Percentiles rank a stretch among this genome's conserved stretches.
These are phyloP conservation scores for Phytopythium ostracodes DNA, from an alignment of 352 stramenopile genomes.

Conservation along the genomic window DNA sequence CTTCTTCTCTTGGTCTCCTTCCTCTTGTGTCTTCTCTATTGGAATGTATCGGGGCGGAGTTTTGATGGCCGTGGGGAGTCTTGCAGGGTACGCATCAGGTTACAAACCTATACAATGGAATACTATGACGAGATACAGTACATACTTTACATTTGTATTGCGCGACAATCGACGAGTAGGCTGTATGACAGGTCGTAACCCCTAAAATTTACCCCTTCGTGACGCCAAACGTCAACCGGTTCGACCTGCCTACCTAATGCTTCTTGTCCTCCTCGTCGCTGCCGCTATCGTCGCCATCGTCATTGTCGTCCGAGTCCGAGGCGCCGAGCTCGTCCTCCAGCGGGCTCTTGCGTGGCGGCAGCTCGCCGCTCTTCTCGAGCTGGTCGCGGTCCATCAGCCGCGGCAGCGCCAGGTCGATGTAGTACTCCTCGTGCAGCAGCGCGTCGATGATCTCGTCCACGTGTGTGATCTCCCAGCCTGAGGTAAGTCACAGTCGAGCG, in stretches of 20 bases:
- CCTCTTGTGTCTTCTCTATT: background rate
- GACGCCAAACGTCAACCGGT: background rate
- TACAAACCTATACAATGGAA: background rate
- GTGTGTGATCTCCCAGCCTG: conserved; percentile 91
- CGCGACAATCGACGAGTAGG: background rate
- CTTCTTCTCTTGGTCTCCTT: background rate
- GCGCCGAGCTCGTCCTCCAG: conserved; percentile 74
- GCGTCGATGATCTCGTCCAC: conserved; percentile 97
- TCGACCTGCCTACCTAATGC: background rate
- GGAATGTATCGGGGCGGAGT: background rate
- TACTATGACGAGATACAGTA: background rate
- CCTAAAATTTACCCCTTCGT: background rate
- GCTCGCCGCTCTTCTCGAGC: conserved; percentile 73
- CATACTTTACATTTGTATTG: conserved; percentile 1
- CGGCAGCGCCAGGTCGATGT: conserved; percentile 93
- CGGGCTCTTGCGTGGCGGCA: conserved; percentile 61
- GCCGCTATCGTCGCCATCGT: conserved; percentile 16
- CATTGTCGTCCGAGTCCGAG: conserved; percentile 15
- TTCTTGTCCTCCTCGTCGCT: conserved; percentile 13
- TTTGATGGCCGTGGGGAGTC: conserved; percentile 4
- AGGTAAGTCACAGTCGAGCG: background rate
- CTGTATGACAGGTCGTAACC: background rate
- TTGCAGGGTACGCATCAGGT: background rate
- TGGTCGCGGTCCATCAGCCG: conserved; percentile 83
- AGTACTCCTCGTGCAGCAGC: conserved; percentile 90